phyloP scores from a whole-genome alignment of 768 basidiomycete species.

The Phanerodontia chrysosporium region DNA sequence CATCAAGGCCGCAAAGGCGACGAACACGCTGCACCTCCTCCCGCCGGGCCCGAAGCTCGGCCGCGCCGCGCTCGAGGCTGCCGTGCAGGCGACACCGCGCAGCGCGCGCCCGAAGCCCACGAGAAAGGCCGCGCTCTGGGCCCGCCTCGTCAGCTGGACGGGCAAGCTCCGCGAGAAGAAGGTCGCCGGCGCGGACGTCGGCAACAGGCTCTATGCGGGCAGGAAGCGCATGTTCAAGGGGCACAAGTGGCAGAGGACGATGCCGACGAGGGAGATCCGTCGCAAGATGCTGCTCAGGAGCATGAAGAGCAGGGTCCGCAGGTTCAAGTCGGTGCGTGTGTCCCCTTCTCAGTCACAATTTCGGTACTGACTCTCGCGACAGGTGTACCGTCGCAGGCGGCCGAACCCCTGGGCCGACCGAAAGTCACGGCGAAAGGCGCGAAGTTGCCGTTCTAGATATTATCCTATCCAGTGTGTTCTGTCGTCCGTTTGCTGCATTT shows the following conservation, averaged over 20 bases:
- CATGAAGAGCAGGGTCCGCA: constrained; percentile 62
- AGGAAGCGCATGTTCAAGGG: constrained; percentile 91
- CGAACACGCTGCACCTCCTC: constrained; percentile 51
- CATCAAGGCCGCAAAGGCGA: constrained; percentile 62
- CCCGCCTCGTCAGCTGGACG: constrained; percentile 20
- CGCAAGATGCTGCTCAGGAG: constrained; percentile 58
- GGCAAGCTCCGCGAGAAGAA: constrained; percentile 27
- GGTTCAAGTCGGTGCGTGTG: constrained; percentile 55
- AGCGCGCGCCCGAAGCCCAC: neutral
- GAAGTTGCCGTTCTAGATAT: constrained; percentile 16
- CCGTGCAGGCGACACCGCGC: neutral
- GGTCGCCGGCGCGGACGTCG: constrained; percentile 46
- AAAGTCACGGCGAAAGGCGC: constrained; percentile 2
- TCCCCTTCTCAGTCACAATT: neutral
- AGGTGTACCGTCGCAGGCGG: constrained; percentile 12
- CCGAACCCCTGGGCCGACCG: constrained; percentile 9
- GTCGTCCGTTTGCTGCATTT: no score
- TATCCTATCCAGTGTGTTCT: no score
- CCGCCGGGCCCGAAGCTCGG: constrained; percentile 64
- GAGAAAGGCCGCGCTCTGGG: constrained; percentile 12
- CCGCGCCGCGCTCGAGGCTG: constrained; percentile 8
- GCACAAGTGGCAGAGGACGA: constrained; percentile 77
- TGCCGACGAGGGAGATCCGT: constrained; percentile 41
- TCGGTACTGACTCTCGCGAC: neutral
- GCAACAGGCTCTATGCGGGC: constrained; percentile 65